Conservation (phyloP, 2,329 filamentous ascomycete species). For the Diplocarpon rosae region DNA sequence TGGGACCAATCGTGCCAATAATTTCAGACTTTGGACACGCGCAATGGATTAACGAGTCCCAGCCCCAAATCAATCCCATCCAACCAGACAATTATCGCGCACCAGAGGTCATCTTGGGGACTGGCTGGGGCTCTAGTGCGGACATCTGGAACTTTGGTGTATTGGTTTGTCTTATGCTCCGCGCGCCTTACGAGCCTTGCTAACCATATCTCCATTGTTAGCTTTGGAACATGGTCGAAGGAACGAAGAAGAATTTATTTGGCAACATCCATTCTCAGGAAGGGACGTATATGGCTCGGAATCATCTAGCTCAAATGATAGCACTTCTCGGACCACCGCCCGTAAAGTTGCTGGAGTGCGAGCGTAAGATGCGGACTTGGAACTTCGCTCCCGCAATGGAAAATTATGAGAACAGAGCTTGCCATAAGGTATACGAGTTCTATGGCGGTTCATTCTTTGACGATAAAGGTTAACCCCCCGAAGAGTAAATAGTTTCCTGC, state of each 20-base stretch:
- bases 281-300: slow-evolving; percentile 27
- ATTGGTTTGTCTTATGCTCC: slow-evolving; percentile 19
- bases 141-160: slow-evolving; percentile 29
- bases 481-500: too few relatives aligned
- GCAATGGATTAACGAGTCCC: slow-evolving; percentile 1
- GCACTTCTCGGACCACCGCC: slow-evolving; percentile 31
- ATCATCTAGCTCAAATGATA: slow-evolving; percentile 34
- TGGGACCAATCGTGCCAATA: slow-evolving; percentile 4
- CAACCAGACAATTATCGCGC: slow-evolving; percentile 21
- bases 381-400: slow-evolving; percentile 27
- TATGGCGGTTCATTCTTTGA: too few relatives aligned
- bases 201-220: neutral
- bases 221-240: slow-evolving; percentile 11
- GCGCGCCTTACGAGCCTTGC: neutral
- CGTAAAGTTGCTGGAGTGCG: slow-evolving; percentile 27
- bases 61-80: slow-evolving; percentile 7
- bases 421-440: too few relatives aligned
- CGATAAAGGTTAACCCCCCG: too few relatives aligned
- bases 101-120: slow-evolving; percentile 29
- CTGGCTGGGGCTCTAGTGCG: slow-evolving; percentile 25
- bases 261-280: slow-evolving; percentile 2
- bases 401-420: too few relatives aligned
- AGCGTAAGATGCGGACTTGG: slow-evolving; percentile 20
- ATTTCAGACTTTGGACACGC: slow-evolving; percentile 11
- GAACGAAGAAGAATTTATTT: slow-evolving; percentile 4